A percentile compares a stretch with the other conserved stretches of the same genome.
Conservation (phyloP, 805 yeast genomes). For the Candida xyloterini region DNA sequence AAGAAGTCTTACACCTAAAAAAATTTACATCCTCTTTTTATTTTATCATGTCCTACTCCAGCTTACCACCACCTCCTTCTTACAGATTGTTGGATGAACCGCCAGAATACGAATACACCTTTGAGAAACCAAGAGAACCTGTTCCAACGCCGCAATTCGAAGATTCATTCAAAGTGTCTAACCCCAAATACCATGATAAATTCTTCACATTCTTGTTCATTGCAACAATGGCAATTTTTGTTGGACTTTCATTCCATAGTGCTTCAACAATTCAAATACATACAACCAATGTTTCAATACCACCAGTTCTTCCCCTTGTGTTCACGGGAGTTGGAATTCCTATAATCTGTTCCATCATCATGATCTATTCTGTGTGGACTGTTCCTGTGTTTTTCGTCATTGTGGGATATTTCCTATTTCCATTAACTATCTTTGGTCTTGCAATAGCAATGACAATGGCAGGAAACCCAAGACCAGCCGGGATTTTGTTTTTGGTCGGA, state of each 20-base stretch:
- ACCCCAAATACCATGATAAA: constrained; percentile 69
- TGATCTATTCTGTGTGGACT: constrained; percentile 25
- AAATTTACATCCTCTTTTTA: not conserved
- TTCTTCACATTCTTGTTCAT: constrained; percentile 56
- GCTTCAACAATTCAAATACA: not conserved
- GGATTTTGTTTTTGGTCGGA: constrained; percentile 21
- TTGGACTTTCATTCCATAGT: not conserved
- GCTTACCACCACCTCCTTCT: constrained; percentile 17
- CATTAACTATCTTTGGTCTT: constrained; percentile 26
- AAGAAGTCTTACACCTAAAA: not conserved
- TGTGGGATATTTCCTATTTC: constrained; percentile 28
- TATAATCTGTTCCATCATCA: constrained; percentile 18
- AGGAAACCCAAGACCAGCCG: constrained; percentile 20
- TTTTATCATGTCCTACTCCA: constrained; percentile 6
- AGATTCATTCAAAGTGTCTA: constrained; percentile 62
- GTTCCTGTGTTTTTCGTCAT: constrained; percentile 31
- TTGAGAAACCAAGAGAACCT: constrained; percentile 32
- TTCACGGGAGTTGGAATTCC: constrained; percentile 21
- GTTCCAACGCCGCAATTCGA: constrained; percentile 46
- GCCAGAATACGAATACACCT: constrained; percentile 29
- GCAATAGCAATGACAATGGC: constrained; percentile 18
- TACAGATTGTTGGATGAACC: constrained; percentile 22
- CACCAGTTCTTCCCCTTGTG: constrained; percentile 10
- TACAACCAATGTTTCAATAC: constrained; percentile 1
- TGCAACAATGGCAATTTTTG: constrained; percentile 20